A percentile compares a stretch with the other conserved stretches of the same genome.
Evolutionary conservation across 306 rosid species (phyloP).

Genomic region (Lagenaria siceraria): DNA sequence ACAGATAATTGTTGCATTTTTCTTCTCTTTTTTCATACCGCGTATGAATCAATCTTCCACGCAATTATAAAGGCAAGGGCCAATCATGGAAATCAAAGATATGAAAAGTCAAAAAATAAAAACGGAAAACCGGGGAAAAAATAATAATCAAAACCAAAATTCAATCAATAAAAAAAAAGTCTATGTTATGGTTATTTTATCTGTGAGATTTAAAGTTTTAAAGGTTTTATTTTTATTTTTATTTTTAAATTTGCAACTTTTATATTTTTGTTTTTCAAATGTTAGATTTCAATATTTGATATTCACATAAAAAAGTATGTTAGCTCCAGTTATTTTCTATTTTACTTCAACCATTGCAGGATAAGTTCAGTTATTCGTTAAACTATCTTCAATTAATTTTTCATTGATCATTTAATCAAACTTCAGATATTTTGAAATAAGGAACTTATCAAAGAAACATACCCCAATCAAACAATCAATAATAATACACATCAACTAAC

Average conservation of each 20-base stretch:
- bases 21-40: not conserved
- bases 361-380: too few species aligned
- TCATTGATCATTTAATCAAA: not conserved
- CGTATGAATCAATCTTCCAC: not conserved
- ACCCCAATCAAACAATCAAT: not conserved
- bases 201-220: not conserved
- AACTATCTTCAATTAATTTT: too few species aligned
- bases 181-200: not conserved
- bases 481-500: not conserved
- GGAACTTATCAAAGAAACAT: not conserved
- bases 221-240: not conserved
- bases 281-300: not conserved
- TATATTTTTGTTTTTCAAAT: not conserved
- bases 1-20: not conserved
- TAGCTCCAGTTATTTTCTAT: not conserved
- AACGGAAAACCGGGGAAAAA: too few species aligned
- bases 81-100: not conserved
- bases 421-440: not conserved
- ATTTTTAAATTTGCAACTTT: not conserved
- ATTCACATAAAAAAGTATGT: not conserved
- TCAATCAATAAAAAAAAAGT: not conserved
- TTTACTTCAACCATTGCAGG: too few species aligned
- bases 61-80: not conserved
- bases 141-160: not conserved
- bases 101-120: not conserved